phyloP scores from a whole-genome alignment of 352 stramenopile species.

The Stramenopiles sp. region DNA sequence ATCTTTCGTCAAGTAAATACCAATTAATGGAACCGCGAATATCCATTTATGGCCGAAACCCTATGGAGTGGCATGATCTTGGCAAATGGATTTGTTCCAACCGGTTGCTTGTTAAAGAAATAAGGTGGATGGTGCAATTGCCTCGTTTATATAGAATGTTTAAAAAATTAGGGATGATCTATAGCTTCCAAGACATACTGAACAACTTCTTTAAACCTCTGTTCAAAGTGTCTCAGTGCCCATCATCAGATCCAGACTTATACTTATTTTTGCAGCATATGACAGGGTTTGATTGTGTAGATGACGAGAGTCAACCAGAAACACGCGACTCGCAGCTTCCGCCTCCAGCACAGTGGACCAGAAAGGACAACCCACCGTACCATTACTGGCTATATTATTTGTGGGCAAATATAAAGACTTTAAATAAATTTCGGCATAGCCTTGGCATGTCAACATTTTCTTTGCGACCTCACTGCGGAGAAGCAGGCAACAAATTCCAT shows the following conservation, averaged over 20 bases:
- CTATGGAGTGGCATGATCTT: slow-evolving; percentile 85
- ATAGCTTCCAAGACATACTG: slow-evolving; percentile 92
- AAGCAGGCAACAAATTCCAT: slow-evolving; percentile 90
- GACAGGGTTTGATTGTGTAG: slow-evolving; percentile 94
- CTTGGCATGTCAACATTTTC: slow-evolving; percentile 63
- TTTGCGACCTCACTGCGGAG: slow-evolving; percentile 92
- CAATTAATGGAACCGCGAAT: slow-evolving; percentile 78
- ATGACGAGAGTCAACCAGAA: slow-evolving; percentile 89
- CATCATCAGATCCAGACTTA: slow-evolving; percentile 62
- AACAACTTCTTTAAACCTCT: slow-evolving; percentile 93
- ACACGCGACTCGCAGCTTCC: slow-evolving; percentile 22
- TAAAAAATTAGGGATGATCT: slow-evolving; percentile 51
- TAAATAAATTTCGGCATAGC: slow-evolving; percentile 75
- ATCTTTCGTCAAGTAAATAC: slow-evolving; percentile 70
- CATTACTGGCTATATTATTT: slow-evolving; percentile 91
- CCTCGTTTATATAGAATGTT: slow-evolving; percentile 90
- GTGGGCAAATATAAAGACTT: slow-evolving; percentile 81
- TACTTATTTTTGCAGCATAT: slow-evolving; percentile 74
- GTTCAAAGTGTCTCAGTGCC: slow-evolving; percentile 89
- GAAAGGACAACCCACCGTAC: slow-evolving; percentile 68
- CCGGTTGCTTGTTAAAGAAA: slow-evolving; percentile 65
- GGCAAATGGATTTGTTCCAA: slow-evolving; percentile 87
- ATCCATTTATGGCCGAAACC: slow-evolving; percentile 74
- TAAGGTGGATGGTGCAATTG: slow-evolving; percentile 94
- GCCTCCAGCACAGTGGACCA: slow-evolving; percentile 27